A percentile compares a stretch with the other conserved stretches of the same genome.
phyloP scores from a whole-genome alignment of 768 basidiomycete species.

The Auricularia sp. region DNA sequence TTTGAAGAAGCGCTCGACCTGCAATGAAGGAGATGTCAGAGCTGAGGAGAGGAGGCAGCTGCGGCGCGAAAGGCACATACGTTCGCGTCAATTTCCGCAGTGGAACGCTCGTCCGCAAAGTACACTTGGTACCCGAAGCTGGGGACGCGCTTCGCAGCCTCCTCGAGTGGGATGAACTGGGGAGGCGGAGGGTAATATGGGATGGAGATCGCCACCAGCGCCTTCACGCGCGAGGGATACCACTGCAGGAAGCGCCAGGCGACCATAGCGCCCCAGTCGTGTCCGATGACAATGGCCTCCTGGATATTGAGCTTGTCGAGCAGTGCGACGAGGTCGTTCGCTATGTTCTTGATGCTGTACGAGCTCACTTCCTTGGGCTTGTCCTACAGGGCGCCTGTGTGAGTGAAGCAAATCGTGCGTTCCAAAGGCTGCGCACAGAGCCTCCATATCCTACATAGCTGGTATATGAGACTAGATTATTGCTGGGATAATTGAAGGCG shows the following conservation, averaged over 20 bases:
- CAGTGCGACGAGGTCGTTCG: constrained; percentile 53
- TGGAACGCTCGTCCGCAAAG: constrained; percentile 44
- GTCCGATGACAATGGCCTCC: constrained; percentile 60
- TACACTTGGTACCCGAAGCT: constrained; percentile 60
- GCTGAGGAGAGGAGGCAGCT: neutral
- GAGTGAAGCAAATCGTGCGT: neutral
- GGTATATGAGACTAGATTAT: no score
- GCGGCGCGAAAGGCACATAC: constrained; percentile 24
- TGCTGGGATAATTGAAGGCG: neutral
- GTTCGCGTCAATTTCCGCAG: constrained; percentile 43
- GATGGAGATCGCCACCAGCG: constrained; percentile 49
- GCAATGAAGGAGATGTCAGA: neutral
- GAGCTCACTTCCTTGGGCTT: constrained; percentile 44
- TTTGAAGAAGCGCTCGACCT: neutral
- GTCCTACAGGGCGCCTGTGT: constrained; percentile 19
- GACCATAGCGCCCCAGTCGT: constrained; percentile 69
- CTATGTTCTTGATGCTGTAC: constrained; percentile 51
- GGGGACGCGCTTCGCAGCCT: constrained; percentile 41
- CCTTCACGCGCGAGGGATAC: constrained; percentile 52
- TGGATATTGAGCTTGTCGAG: constrained; percentile 44
- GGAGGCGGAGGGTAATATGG: constrained; percentile 54
- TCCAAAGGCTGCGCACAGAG: neutral
- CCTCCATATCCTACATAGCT: neutral
- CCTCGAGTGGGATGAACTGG: constrained; percentile 38
- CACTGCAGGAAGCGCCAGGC: constrained; percentile 62